Evolutionary conservation across 225 moss, liverwort and hornwort genomes (phyloP), one percentile per base, ranked within the genome.

Genomic region (Lunularia cruciata): DNA sequence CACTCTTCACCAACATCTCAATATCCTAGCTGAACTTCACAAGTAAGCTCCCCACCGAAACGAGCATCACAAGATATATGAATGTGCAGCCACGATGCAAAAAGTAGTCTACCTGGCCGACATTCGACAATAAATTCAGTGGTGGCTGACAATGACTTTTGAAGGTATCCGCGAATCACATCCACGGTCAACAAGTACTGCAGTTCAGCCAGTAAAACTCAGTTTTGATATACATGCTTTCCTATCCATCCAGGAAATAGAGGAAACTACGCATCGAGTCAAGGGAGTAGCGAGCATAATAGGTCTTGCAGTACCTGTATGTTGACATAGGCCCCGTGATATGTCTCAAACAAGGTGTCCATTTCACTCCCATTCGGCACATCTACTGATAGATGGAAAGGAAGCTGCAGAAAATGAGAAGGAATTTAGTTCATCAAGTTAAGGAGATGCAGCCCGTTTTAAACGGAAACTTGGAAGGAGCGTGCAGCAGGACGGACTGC

Each of bases 311-410:
- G 22, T 69, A 98, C 98, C 91, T 98, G 93, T 53, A 98, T 98
- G 70, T 98, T 93, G 33, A 93, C 88, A 72, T 91, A 93, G 4
- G 88, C 89, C n/a, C 98, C 98, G 76, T 98, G 98, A 70, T 93
- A 98, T 40, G 98, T 93, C 76, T 98, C 98, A 71, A 79, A 91
- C 38, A 98, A 81, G 47, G 76, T 78, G 36, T 82, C 84, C 36
- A 79, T 67, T 33, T 77, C 72, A 30, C 84, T 87, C 76, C 83
- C 86, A 62, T 80, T 88, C 16, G 87, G 85, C 32, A 75, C 69
- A 73, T 98, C 98, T 60, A 98, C 78, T 38, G 89, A 81, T 69
- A 98, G 76, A 72, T 89, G 91, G 60, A 98, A 98, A 42, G 91
- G 91, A 22, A 93, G 63, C 98, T 98, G 85, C 74, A 75, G 22